A percentile compares a stretch with the other conserved stretches of the same genome.
Conservation (phyloP, 179 eudicot genomes). For the Gypsophila paniculata region DNA sequence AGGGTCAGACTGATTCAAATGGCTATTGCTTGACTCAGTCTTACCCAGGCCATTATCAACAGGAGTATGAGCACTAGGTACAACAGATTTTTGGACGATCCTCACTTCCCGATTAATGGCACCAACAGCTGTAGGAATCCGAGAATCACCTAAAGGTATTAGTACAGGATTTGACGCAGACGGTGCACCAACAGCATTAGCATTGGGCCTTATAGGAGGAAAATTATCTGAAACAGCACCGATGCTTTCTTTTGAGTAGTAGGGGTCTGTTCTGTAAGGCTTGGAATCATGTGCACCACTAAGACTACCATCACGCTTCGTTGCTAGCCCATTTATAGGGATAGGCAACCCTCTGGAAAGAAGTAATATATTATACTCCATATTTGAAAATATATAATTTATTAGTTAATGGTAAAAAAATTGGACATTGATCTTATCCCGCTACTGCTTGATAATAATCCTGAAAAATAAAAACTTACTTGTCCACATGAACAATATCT, state of each 20-base stretch:
- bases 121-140: slow-evolving; percentile 36
- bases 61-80: slow-evolving; percentile 20
- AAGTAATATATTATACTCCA: background rate
- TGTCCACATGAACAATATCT: slow-evolving; percentile 22
- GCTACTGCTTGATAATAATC: background rate
- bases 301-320: slow-evolving; percentile 26
- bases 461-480: slow-evolving; percentile 23
- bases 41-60: slow-evolving; percentile 26
- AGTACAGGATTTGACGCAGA: slow-evolving; percentile 26
- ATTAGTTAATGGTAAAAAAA: background rate
- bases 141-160: slow-evolving; percentile 30
- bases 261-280: slow-evolving; percentile 13
- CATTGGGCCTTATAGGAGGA: slow-evolving; percentile 19
- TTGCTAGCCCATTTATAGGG: slow-evolving; percentile 18
- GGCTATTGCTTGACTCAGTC: slow-evolving; percentile 17
- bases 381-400: background rate
- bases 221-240: slow-evolving; percentile 17
- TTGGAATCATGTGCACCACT: slow-evolving; percentile 17
- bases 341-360: slow-evolving; percentile 27
- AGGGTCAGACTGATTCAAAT: slow-evolving; percentile 22
- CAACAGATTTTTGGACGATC: slow-evolving; percentile 27
- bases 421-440: background rate
- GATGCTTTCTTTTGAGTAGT: background rate
- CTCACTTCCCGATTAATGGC: slow-evolving; percentile 39
- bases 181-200: slow-evolving; percentile 20